These are phyloP conservation scores for Aspergillus sp. DNA, from an alignment of 2,329 filamentous ascomycete species.

Conservation along the genomic window DNA sequence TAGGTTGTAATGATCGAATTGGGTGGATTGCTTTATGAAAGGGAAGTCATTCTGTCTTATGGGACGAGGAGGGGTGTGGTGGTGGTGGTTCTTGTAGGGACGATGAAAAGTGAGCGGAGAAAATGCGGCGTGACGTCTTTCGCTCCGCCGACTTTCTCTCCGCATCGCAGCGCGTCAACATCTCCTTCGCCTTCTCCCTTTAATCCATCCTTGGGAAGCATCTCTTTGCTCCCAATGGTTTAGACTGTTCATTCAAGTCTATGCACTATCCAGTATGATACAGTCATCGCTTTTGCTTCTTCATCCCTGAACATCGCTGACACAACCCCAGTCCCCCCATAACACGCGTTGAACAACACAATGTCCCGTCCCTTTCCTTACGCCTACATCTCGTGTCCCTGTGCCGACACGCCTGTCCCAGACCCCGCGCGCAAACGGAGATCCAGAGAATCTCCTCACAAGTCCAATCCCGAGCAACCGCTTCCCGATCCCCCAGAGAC, in stretches of 20 bases:
- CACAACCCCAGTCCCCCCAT: too few species aligned
- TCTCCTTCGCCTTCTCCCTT: background rate
- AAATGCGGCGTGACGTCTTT: constrained; percentile 10
- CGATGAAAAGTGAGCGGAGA: background rate
- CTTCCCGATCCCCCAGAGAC: constrained; percentile 28
- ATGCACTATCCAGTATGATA: too few species aligned
- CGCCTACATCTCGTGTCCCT: constrained; percentile 64
- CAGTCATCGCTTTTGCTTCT: background rate
- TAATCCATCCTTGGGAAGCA: background rate
- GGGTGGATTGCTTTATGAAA: too few species aligned
- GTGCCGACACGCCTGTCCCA: constrained; percentile 50
- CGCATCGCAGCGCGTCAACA: too few species aligned
- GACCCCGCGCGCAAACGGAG: constrained; percentile 38
- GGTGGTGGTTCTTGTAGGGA: too few species aligned
- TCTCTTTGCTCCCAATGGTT: too few species aligned
- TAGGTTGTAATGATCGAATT: too few species aligned
- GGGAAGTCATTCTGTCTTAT: background rate
- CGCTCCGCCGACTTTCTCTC: background rate
- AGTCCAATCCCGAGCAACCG: constrained; percentile 48
- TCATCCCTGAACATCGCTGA: background rate
- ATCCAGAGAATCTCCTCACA: constrained; percentile 34
- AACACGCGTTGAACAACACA: background rate
- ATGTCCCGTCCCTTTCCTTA: constrained; percentile 62
- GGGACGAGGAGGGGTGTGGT: too few species aligned
- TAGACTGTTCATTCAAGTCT: too few species aligned